Evolutionary conservation across 2,329 filamentous ascomycete species (phyloP).

Genomic region (Teratosphaeriaceae sp.): DNA sequence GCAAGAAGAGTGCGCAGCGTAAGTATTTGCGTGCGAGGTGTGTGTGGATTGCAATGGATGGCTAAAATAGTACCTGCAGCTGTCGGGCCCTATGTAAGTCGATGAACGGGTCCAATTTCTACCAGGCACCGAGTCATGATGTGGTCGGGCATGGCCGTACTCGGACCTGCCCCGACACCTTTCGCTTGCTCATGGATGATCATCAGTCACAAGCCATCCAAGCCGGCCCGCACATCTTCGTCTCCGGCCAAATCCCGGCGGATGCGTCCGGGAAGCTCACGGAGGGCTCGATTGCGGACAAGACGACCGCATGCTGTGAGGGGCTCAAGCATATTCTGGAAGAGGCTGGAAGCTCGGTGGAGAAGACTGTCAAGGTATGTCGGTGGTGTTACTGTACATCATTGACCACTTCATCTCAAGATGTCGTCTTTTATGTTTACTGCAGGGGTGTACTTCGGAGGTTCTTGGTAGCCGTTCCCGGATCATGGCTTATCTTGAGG

Average conservation of each 20-base stretch:
- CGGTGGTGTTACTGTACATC: conserved; percentile 2
- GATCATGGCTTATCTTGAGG: neutral
- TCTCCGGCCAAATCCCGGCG: conserved; percentile 54
- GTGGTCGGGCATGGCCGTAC: too few species aligned
- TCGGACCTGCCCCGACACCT: neutral
- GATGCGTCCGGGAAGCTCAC: conserved; percentile 55
- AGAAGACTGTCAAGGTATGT: conserved; percentile 75
- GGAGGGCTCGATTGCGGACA: conserved; percentile 58
- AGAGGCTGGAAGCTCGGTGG: conserved; percentile 70
- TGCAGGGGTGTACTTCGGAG: too few species aligned
- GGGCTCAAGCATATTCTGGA: conserved; percentile 80
- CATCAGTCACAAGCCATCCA: conserved; percentile 53
- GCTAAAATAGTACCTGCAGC: conserved; percentile 1
- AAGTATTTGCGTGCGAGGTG: neutral
- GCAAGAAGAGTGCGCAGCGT: conserved; percentile 12
- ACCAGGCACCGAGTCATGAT: neutral
- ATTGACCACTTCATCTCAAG: too few species aligned
- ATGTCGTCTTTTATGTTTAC: too few species aligned
- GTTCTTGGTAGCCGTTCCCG: too few species aligned
- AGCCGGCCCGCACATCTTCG: conserved; percentile 60
- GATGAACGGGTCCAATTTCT: neutral
- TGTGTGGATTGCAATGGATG: neutral
- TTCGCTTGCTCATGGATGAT: neutral
- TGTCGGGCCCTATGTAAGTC: conserved; percentile 7
- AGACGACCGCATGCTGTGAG: conserved; percentile 64